phyloP scores from a whole-genome alignment of 2,329 filamentous ascomycete species.

The Thelonectria blattea region DNA sequence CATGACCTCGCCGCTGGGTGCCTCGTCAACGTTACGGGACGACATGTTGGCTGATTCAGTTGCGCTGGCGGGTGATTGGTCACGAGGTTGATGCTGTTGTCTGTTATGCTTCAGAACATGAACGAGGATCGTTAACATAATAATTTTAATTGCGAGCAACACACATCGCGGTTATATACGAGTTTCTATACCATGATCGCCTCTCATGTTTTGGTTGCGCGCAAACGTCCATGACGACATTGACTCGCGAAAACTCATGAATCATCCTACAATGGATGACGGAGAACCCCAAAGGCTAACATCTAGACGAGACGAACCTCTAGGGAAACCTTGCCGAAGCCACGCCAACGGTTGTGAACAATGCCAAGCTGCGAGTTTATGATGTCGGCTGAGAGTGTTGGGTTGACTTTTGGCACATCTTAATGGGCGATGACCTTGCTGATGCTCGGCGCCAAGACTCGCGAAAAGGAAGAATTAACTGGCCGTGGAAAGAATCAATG shows the following conservation, averaged over 20 bases:
- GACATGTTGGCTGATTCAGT: slow-evolving; percentile 22
- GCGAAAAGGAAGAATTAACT: not conserved
- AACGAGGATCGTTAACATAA: not conserved
- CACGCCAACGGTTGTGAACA: not conserved
- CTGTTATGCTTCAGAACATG: no score
- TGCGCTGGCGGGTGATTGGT: not conserved
- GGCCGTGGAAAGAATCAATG: not conserved
- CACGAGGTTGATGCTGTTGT: not conserved
- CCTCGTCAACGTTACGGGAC: slow-evolving; percentile 20
- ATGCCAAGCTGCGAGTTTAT: not conserved
- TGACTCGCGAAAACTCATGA: slow-evolving; percentile 22
- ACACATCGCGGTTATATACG: no score
- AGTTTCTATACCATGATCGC: slow-evolving; percentile 3
- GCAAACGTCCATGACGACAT: slow-evolving; percentile 35
- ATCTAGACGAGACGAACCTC: not conserved
- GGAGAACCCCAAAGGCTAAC: not conserved
- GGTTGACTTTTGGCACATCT: not conserved
- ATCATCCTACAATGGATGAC: slow-evolving; percentile 22
- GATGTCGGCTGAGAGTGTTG: not conserved
- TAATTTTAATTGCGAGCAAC: not conserved
- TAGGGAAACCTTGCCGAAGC: not conserved
- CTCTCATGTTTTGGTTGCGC: slow-evolving; percentile 13
- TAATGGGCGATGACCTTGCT: not conserved
- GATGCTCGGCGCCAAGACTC: not conserved
- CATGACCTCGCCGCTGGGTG: slow-evolving; percentile 22